These are phyloP conservation scores for Triangularia setosa DNA, from an alignment of 2,329 filamentous ascomycete genomes.

Conservation along the genomic window DNA sequence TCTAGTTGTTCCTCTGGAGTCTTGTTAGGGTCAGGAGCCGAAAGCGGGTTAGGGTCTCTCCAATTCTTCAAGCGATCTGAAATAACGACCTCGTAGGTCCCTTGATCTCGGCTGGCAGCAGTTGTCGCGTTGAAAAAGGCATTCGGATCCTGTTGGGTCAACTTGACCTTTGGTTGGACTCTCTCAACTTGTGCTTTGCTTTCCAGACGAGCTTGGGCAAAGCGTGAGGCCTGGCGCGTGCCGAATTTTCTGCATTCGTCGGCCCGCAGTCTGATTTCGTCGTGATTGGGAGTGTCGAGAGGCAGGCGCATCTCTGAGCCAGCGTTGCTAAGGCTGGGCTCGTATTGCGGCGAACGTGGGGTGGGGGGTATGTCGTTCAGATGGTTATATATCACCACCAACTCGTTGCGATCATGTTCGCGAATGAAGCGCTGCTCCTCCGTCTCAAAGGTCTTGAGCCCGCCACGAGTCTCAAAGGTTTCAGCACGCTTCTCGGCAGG, in stretches of 20 bases:
- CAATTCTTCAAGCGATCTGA: constrained; percentile 44
- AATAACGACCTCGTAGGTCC: constrained; percentile 34
- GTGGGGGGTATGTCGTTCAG: constrained; percentile 52
- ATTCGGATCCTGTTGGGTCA: constrained; percentile 9
- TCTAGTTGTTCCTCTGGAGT: background rate
- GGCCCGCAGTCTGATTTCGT: constrained; percentile 49
- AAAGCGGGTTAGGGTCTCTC: constrained; percentile 36
- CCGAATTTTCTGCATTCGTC: constrained; percentile 45
- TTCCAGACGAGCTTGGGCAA: constrained; percentile 43
- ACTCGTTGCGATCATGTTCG: constrained; percentile 54
- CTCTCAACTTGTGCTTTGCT: constrained; percentile 32
- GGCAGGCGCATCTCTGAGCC: constrained; percentile 36
- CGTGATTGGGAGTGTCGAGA: constrained; percentile 40
- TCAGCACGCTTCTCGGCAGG: constrained; percentile 43
- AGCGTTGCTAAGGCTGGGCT: constrained; percentile 27
- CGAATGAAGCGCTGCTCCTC: constrained; percentile 53
- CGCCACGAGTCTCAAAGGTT: constrained; percentile 53
- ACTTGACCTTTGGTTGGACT: constrained; percentile 24
- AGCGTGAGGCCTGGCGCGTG: constrained; percentile 38
- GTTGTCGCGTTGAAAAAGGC: constrained; percentile 9
- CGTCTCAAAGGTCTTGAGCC: constrained; percentile 47
- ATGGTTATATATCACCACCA: constrained; percentile 59
- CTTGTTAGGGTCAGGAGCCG: background rate
- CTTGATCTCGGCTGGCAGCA: constrained; percentile 20
- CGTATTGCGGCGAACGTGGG: constrained; percentile 48